Conservation (phyloP, 23 red algal species). For the Gracilaria vermiculophylla region DNA sequence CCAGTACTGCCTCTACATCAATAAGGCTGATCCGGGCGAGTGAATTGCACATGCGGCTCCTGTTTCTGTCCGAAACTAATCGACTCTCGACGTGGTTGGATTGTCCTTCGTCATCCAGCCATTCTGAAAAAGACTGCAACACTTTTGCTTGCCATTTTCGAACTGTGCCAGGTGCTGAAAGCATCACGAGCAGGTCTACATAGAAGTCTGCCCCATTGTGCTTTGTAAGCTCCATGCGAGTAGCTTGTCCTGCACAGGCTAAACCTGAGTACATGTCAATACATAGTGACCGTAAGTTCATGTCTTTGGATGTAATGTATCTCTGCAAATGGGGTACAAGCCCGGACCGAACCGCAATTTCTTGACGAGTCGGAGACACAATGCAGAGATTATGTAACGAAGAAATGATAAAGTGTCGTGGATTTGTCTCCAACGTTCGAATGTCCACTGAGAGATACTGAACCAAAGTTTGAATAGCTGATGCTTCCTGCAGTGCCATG, state of each 20-base stretch:
- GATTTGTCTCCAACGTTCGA: slow-evolving; percentile 23
- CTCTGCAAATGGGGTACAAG: slow-evolving; percentile 83
- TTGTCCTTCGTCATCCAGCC: slow-evolving; percentile 65
- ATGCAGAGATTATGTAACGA: slow-evolving; percentile 82
- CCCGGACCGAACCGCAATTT: slow-evolving; percentile 66
- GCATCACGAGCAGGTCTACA: slow-evolving; percentile 61
- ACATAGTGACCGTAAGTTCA: slow-evolving; percentile 65
- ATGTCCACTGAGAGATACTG: slow-evolving; percentile 52
- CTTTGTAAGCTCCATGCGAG: slow-evolving; percentile 62
- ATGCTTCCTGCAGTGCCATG: slow-evolving; percentile 56
- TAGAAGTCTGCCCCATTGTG: slow-evolving; percentile 73
- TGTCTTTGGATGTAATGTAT: slow-evolving; percentile 58
- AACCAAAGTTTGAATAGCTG: slow-evolving; percentile 69
- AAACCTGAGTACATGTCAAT: slow-evolving; percentile 86
- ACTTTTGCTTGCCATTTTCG: slow-evolving; percentile 70
- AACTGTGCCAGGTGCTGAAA: slow-evolving; percentile 71
- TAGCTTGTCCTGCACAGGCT: slow-evolving; percentile 27
- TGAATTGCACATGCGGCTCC: slow-evolving; percentile 22
- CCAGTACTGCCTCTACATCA: slow-evolving; percentile 73
- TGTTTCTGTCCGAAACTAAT: slow-evolving; percentile 32
- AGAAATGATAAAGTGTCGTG: slow-evolving; percentile 73
- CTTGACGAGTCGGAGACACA: slow-evolving; percentile 81
- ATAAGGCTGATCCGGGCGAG: slow-evolving; percentile 41
- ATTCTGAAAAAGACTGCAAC: slow-evolving; percentile 72
- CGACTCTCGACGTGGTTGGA: slow-evolving; percentile 35